Evolutionary conservation across 2,329 filamentous ascomycete genomes (phyloP), one percentile per base, ranked within the genome.

Genomic region (Colletotrichum sp.): DNA sequence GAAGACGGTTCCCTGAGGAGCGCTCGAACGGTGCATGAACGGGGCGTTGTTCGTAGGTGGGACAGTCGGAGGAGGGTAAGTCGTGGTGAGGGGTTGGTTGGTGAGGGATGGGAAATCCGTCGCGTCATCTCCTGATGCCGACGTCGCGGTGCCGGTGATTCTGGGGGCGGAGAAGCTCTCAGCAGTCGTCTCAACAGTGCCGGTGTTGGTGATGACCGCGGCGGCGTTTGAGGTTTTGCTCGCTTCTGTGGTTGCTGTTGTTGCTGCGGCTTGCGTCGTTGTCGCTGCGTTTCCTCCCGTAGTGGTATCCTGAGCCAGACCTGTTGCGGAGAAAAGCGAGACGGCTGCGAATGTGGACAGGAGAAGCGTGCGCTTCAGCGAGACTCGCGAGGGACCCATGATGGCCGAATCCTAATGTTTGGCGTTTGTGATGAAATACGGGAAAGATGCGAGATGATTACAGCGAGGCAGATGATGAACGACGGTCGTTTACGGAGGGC

Each of bases 1-100:
- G 87, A 99, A 99, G 75, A 99, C 94, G 6, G 96, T 98, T 71
- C 97, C 97, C 81, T 99, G 95, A 4, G 97, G 97, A 13, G 96
- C 89, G 69, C 87, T 93, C 1, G 96, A 98, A 81, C 93, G 93
- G 82, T 96, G 93, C 95, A 99, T 98, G 83, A 95, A 99, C 19
- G 96, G 96, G 7, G 97, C 97, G 81, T 94, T 92, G 52, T 91
- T 89, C 5, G 95, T 98, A 30, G 96, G 94, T 9, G 97, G 97
- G 4, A 99, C 93, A 30, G 92, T 90, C 6, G 95, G 89, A 2
- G 94, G 87, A 7, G 96, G 95, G 78, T 94, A 94, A 27, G 91
- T 91, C 78, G 87, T 87, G 68, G 89, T 84, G 6, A 81, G 78
- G 16, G 81, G 84, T 67, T 82, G 77, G 67, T 82, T 82, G 34